Base-by-base conservation (phyloP, 257 asterid genomes). In the Lycium barbarum region DNA sequence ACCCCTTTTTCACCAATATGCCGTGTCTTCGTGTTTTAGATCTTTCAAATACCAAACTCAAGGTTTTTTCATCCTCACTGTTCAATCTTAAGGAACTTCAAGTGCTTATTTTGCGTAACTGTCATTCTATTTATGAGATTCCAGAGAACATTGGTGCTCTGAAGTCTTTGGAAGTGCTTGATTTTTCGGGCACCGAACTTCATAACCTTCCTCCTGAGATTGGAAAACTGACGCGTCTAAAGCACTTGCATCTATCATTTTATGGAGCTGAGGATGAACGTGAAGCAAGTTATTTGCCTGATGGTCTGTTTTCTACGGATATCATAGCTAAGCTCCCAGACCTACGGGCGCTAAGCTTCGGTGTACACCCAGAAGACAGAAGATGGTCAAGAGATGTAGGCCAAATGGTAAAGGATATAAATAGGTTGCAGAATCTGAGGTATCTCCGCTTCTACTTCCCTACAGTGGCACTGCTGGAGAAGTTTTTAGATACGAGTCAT, bases 401-500 rank as follows among this genome's bases (percentile, higher is more conserved):
- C 13, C 2, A 13, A 45, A 43, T 88, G 38, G 33, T 82, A 2
- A 0, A 40, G 47, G 89, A 86, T 20, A 11, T 86, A n/a, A 20
- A 35, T 12, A 79, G 10, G 36, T 20, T 86, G 88, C 40, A 82
- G 18, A 59, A 3, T 65, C 58, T 88, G 63, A 82, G 51, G 13
- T 43, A 79, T 61, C 89, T 88, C 20, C 63, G 84, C 4, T 84
- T 88, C 71, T 88, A 88, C 84, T 88, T 88, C 70, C 89, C 91
- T 15, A 47, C 68, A 61, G 72, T 82, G 33, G 82, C 83, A 84
- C 20, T 26, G 35, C 65, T 88, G 36, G 51, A 86, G 17, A 9
- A 7, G 2, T 88, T 86, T 72, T 68, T 66, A 36, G 20, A 33
- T 45, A 61, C 0, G 68, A 84, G 88, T 51, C 84, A 36, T 65